Base-by-base conservation (phyloP, 2,329 filamentous ascomycete genomes). In the Fusarium pseudocircinatum region DNA sequence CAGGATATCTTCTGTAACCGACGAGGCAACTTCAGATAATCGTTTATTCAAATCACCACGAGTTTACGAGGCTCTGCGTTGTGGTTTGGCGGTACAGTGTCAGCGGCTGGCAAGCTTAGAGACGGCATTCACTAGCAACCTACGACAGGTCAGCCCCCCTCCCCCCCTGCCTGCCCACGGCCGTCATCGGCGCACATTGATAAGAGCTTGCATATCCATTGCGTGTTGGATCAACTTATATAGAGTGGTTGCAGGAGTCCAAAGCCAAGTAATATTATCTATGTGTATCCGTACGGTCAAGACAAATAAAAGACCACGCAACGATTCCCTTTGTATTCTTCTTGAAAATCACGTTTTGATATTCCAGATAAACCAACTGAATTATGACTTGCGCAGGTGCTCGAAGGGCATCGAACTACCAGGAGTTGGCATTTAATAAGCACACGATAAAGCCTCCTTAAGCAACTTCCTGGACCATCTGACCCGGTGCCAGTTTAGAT, bases 391-490 rank as follows among this genome's bases (percentile, higher is more conserved):
- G 28, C 26, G 32, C 7, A 20, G 13, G 22, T 40, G 24, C 32
- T 53, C 26, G 15, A 42, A 47, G 30, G 47, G 26, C 34, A 63
- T n/a, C 34, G 13, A n/a, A 15, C 16, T 42, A 26, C 26, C 34
- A 28, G 7, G 42, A 40, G 30, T 30, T 22, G 15, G n/a, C 28
- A 26, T 44, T 36, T 15, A 22, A 43, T 52, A n/a, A 24, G 36
- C 24, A 22, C 34, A 47, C 20, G 24, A 28, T 20, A 16, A 44
- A 18, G 22, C 36, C 36, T 52, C 16, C 50, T 57, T 72, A 88
- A 28, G 81, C 81, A 59, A 90, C 86, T 79, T 90, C 88, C 74
- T 89, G 83, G 14, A 89, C 86, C 84, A 89, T 85, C 80, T 87
- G 89, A 16, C 83, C 81, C 24, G 79, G 70, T n/a, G 75, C 74